These are phyloP conservation scores for Bacterosira constricta DNA, from an alignment of 108 stramenopile species.

Conservation along the genomic window DNA sequence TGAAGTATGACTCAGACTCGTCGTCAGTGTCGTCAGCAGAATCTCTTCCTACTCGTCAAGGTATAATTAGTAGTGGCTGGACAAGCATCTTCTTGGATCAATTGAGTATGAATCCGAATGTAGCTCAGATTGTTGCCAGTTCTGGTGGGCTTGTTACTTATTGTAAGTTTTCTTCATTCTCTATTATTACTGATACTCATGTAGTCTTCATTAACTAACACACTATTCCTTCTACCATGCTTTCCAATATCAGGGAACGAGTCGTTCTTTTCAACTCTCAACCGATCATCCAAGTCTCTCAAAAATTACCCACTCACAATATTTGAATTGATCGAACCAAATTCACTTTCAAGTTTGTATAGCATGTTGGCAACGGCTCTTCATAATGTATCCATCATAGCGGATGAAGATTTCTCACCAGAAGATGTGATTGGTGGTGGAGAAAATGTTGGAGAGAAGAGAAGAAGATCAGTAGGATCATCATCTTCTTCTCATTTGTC, in stretches of 20 bases:
- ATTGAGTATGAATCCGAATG: slow-evolving; percentile 22
- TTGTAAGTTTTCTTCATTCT: no score
- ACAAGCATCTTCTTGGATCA: slow-evolving; percentile 23
- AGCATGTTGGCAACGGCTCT: slow-evolving; percentile 41
- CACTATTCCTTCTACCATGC: no score
- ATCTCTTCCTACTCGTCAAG: no score
- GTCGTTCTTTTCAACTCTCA: slow-evolving; percentile 2
- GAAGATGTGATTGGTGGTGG: no score
- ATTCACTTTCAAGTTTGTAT: slow-evolving; percentile 25
- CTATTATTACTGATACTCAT: no score
- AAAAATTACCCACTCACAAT: slow-evolving; percentile 10
- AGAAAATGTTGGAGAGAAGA: no score
- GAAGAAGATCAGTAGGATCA: background rate
- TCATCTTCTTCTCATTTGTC: slow-evolving; percentile 27
- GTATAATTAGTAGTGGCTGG: no score
- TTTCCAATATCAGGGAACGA: slow-evolving; percentile 13
- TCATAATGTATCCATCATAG: slow-evolving; percentile 7
- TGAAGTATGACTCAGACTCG: background rate
- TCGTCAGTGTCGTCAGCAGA: no score
- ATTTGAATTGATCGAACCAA: slow-evolving; percentile 39
- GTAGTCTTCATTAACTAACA: no score
- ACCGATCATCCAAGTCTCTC: background rate
- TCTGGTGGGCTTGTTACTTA: slow-evolving; percentile 34
- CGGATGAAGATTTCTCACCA: background rate
- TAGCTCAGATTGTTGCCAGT: slow-evolving; percentile 32